Evolutionary conservation across 371 early-diverging fungal species (phyloP), one percentile per base, ranked within the genome.

Genomic region (Furculomyces boomerangus): DNA sequence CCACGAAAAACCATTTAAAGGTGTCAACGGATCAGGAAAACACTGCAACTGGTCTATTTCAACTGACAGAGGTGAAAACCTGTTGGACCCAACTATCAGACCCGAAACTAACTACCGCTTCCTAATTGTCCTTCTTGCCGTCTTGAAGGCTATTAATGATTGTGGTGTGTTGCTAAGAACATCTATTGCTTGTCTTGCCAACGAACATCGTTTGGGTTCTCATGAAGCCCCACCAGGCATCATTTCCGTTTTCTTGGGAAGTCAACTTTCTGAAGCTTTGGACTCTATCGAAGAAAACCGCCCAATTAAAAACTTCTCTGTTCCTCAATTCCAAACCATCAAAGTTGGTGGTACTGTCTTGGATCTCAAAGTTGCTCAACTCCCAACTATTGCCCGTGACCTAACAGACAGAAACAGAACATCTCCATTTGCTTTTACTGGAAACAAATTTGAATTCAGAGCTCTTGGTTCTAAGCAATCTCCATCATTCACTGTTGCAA

Each of bases 401-500:
- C 69, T 93, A 69, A 94, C 96, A 22, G 98, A 97, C 68, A 89
- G 98, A 69, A 97, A 97, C 84, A 87, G 95, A 63, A 97, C 98
- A 26, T 93, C 93, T 48, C 93, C 98, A 30, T 93, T 97, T 60
- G 98, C 98, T 54, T 97, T 95, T 76, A 97, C 95, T 56, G 95
- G 95, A 55, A 94, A 97, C 87, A 97, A 97, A 79, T 94, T 97
- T 61, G 98, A 97, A 76, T 97, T 95, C 91, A 87, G 98, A 73
- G 94, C 95, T 56, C 94, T 95, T 32, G 98, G 98, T 32, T 87
- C 98, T 60, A 93, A 92, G 78, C 93, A 91, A 74, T 90, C 90
- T 25, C 90, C 93, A 31, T 86, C 95, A 31, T 92, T 93, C 86
- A 92, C 95, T 26, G 82, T 92, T 51, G 84, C 88, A 0, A 65